Evolutionary conservation across 2,329 filamentous ascomycete genomes (phyloP), one percentile per base, ranked within the genome.

Genomic region (Penicillium occitanis): DNA sequence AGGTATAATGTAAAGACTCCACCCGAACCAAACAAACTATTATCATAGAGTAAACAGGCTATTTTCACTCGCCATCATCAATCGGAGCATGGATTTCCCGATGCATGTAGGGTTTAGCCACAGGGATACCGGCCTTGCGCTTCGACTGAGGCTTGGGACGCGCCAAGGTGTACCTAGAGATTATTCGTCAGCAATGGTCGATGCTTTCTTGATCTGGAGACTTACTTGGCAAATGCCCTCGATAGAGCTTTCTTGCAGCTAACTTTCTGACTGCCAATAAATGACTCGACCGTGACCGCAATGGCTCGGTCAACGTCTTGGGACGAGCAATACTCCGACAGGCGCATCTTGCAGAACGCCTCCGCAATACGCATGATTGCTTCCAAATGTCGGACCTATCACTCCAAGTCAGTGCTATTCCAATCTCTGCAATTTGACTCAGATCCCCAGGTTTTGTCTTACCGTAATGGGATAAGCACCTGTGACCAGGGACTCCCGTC

Each of bases 401-500:
- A 44, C 13, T 35, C 35, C 2, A 19, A 22, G 19, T 53, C 14
- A 64, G 37, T 25, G 30, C 44, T 35, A 40, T 58, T 75, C 17
- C 61, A 62, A 65, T 68, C 42, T 67, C 44, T 19, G 28, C 30
- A 10, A 17, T 17, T 11, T 22, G 42, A 10, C 25, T 48, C 11
- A 22, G 10, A 57, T 25, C 53, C 33, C 53, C 53, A 40, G 33
- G 10, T 53, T 17, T 48, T n/a, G 40, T 37, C 91, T 82, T 85
- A 98, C 95, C 30, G 95, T 99, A 69, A 99, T 99, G 4, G 95
- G 95, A 78, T 98, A 99, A 25, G 94, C 95, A 25, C 95, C 95
- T 28, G 95, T 99, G 0, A 93, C 93, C 68, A 97, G 82, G 28
- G 90, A 93, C 79, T 99, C 95, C 71, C 93, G 86, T 71, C 95